Conservation (phyloP, 1,284 basidiomycete genomes). For the Cryptococcus deneoformans region DNA sequence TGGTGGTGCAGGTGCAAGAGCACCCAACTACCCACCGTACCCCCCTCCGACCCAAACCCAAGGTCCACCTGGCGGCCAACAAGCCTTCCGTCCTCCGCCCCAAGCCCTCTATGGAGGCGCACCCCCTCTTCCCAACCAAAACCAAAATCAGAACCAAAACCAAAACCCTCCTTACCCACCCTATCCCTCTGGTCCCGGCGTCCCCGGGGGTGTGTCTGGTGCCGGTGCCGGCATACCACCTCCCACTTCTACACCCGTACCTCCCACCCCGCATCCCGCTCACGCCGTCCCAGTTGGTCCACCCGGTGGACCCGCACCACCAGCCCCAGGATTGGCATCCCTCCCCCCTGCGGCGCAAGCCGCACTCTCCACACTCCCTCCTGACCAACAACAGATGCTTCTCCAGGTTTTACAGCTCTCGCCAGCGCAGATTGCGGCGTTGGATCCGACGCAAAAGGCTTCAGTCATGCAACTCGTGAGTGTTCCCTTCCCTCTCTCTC, state of each 20-base stretch:
- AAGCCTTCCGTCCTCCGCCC: slow-evolving; percentile 14
- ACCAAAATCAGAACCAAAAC: neutral
- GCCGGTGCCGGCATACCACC: neutral
- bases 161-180: neutral
- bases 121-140: slow-evolving; percentile 8
- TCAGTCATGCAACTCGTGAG: slow-evolving; percentile 82
- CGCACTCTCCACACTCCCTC: slow-evolving; percentile 40
- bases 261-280: neutral
- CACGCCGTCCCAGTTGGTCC: slow-evolving; percentile 19
- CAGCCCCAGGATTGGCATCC: slow-evolving; percentile 6
- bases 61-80: neutral
- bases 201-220: too few species aligned
- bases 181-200: neutral
- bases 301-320: slow-evolving; percentile 20
- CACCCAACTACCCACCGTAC: slow-evolving; percentile 11
- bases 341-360: slow-evolving; percentile 41
- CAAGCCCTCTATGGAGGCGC: slow-evolving; percentile 32
- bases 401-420: slow-evolving; percentile 83
- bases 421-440: slow-evolving; percentile 77
- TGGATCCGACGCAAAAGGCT: slow-evolving; percentile 76
- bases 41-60: neutral
- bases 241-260: neutral
- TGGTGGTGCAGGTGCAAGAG: neutral
- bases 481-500: slow-evolving; percentile 13
- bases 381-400: slow-evolving; percentile 66